Evolutionary conservation across 148 eudicot genomes (phyloP).

Genomic region (Cornus florida): DNA sequence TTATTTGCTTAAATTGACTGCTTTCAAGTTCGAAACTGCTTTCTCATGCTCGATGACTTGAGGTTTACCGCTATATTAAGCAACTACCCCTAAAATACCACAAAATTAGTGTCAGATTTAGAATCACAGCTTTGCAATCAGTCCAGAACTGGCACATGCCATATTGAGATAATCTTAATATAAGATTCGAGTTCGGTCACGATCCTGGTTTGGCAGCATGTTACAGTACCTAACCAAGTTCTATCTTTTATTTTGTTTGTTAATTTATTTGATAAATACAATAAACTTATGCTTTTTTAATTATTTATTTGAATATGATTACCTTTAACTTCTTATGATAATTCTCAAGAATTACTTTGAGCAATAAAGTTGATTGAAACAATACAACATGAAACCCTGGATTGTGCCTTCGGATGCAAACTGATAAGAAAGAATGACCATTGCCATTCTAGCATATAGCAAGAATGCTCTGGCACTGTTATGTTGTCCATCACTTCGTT

Average conservation of each 20-base stretch:
- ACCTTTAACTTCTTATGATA: neutral
- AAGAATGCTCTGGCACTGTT: neutral
- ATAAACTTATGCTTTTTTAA: neutral
- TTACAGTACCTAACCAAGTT: neutral
- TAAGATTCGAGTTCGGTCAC: neutral
- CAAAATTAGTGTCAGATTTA: no score
- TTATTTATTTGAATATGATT: no score
- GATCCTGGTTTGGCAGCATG: neutral
- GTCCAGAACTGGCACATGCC: neutral
- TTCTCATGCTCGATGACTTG: no score
- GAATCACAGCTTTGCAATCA: neutral
- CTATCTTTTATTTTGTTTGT: neutral
- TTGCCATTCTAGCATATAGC: neutral
- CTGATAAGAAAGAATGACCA: neutral
- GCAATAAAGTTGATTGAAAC: no score
- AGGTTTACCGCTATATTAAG: no score
- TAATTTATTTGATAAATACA: neutral
- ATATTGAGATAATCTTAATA: neutral
- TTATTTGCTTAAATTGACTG: no score
- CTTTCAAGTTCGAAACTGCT: no score
- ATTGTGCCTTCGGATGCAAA: neutral
- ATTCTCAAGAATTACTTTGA: no score
- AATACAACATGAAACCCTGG: neutral
- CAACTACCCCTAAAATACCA: no score
- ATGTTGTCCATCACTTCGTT: neutral